These are phyloP conservation scores for Talaromyces proteolyticus DNA, from an alignment of 495 filamentous ascomycete genomes.

Conservation along the genomic window DNA sequence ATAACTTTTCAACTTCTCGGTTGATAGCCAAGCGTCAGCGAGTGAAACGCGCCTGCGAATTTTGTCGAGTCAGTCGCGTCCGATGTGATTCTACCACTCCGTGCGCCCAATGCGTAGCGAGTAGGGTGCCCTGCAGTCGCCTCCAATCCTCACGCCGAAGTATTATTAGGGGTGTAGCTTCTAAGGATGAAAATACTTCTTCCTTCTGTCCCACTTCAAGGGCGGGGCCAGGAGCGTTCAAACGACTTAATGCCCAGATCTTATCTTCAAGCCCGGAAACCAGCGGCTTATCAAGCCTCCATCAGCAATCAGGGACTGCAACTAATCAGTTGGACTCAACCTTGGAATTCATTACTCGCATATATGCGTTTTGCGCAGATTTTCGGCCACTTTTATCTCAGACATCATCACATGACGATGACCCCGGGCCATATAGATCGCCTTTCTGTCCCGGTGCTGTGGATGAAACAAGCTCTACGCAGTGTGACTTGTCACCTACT, in stretches of 20 bases:
- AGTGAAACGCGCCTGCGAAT: slow-evolving; percentile 21
- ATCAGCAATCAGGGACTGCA: neutral
- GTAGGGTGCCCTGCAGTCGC: slow-evolving; percentile 15
- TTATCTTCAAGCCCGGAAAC: neutral
- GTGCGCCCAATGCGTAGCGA: slow-evolving; percentile 18
- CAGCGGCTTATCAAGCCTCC: slow-evolving; percentile 3
- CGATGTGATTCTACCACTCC: slow-evolving; percentile 21
- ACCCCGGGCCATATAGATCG: slow-evolving; percentile 11
- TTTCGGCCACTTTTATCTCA: slow-evolving; percentile 15
- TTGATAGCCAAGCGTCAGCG: slow-evolving; percentile 14
- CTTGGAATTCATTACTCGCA: slow-evolving; percentile 22
- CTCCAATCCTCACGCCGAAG: slow-evolving; percentile 6
- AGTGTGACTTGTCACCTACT: slow-evolving; percentile 13
- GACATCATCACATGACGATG: slow-evolving; percentile 11
- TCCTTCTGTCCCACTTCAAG: neutral
- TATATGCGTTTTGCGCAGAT: slow-evolving; percentile 23
- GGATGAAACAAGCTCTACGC: slow-evolving; percentile 3
- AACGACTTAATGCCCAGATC: neutral
- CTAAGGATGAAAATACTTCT: neutral
- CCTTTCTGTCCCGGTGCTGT: slow-evolving; percentile 7
- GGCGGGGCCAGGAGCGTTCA: neutral
- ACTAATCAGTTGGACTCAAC: slow-evolving; percentile 17
- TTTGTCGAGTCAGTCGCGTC: slow-evolving; percentile 22
- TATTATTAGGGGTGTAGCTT: slow-evolving; percentile 2
- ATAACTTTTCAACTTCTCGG: slow-evolving; percentile 1